Evolutionary conservation across 2,329 filamentous ascomycete species (phyloP), one percentile per base, ranked within the genome.

Genomic region (Penicillium janthinellum): DNA sequence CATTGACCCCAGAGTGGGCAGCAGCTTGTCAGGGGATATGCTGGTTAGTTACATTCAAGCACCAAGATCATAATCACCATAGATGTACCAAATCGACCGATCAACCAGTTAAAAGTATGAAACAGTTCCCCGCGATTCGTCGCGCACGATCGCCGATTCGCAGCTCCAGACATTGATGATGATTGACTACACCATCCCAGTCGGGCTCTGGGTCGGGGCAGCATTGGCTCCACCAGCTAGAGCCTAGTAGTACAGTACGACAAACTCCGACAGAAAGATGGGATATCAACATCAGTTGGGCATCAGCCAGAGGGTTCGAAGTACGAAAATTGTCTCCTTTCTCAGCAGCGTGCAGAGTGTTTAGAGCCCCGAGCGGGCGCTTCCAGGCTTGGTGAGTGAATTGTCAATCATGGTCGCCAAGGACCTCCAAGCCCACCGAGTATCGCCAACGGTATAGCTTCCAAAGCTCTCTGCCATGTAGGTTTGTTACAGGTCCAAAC

Each of bases 131-230:
- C 10, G 12, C 56, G 15, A 62, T 63, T 63, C 28, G 55, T 10
- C 2, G 15, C 2, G 10, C 5, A 3, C n/a, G 56, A 66, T 64
- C 58, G 57, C 38, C 56, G 60, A 61, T 66, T 66, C 56, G 15
- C 7, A 45, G 37, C 48, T 54, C 54, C 54, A 59, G 49, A 50
- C 52, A 60, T 28, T 54, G 17, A 17, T 17, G 17, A 17, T 17
- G 17, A 17, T 17, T 17, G 37, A 45, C 54, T 54, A 34, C 25
- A 38, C 38, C 20, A 54, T 57, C 37, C 34, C 41, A 41, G 38
- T 25, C 11, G 8, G 49, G 38, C 53, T 31, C n/a, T 28, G 41
- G 54, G 37, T 31, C 53, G 56, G 48, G 34, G 56, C 63, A 59
- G 55, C 55, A 57, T 45, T 64, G 57, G 59, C 34, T 53, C 60